Evolutionary conservation across 805 yeast species (phyloP), one percentile per base, ranked within the genome.

Genomic region (Candida arabinofermentans): DNA sequence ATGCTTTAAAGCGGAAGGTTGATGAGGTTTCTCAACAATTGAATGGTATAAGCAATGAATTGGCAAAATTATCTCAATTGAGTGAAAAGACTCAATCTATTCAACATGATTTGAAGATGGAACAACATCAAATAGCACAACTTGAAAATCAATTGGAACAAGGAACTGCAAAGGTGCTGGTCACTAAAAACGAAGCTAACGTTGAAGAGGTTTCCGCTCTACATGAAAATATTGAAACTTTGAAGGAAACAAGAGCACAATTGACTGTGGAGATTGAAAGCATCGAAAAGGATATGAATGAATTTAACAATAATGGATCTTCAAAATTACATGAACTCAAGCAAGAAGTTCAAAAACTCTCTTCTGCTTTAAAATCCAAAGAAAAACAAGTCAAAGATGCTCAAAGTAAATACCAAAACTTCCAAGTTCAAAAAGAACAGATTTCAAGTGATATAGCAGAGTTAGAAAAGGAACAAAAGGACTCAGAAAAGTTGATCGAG

Each of bases 261-360:
- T 69, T 67, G 30, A 58, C 67, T 24, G 43, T 42, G 0, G 84
- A 81, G 23, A 74, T 86, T 10, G 49, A 53, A 3, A 57, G 58
- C 7, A 80, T 86, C 40, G 86, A 85, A 55, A 74, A 67, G 14
- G 98, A 93, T 59, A 86, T 89, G 67, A 70, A 73, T 39, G 98
- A 93, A 53, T 91, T 89, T 58, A 78, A 75, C 44, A 67, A 67
- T 34, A 84, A 95, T 59, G 90, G 89, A 51, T 87, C 90, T 1
- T 75, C 83, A 1, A 95, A 91, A 59, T 69, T 95, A 44, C 77
- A 77, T 37, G 78, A 84, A 53, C 65, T 85, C 32, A 73, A 77
- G 48, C 46, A 54, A 5, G 88, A 84, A 46, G 70, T 83, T 19
- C 54, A 57, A 9, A 48, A 54, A 7, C 59, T 83, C 4, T 54